Evolutionary conservation across 1,139 yeast species (phyloP).

Genomic region (Lodderomyces theae): DNA sequence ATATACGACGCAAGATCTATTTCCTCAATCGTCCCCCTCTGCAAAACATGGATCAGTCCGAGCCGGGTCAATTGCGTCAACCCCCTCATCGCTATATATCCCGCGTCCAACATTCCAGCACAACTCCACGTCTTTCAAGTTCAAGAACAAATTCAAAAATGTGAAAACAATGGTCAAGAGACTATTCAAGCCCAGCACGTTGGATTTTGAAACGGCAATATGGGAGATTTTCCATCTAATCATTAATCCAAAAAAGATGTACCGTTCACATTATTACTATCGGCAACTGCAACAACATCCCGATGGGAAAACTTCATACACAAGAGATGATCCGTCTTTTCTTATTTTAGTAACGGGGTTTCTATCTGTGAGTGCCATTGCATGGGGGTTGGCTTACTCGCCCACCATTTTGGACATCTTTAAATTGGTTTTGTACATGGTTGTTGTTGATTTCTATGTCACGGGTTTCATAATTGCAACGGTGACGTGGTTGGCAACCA

Average conservation of each 20-base stretch:
- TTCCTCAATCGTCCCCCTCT: slow-evolving; percentile 24
- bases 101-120: slow-evolving; percentile 11
- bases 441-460: slow-evolving; percentile 76
- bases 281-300: slow-evolving; percentile 27
- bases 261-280: slow-evolving; percentile 77
- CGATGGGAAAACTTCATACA: slow-evolving; percentile 47
- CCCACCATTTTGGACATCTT: slow-evolving; percentile 60
- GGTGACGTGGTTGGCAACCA: slow-evolving; percentile 68
- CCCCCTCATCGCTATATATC: slow-evolving; percentile 18
- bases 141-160: slow-evolving; percentile 14
- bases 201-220: slow-evolving; percentile 87
- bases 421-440: slow-evolving; percentile 73
- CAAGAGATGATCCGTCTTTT: slow-evolving; percentile 91
- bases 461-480: slow-evolving; percentile 71
- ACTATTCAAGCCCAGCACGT: slow-evolving; percentile 69
- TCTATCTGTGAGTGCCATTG: slow-evolving; percentile 70
- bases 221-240: slow-evolving; percentile 85
- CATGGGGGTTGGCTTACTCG: slow-evolving; percentile 86
- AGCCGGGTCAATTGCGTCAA: slow-evolving; percentile 24
- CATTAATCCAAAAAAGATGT: slow-evolving; percentile 75
- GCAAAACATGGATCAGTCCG: slow-evolving; percentile 10
- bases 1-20: slow-evolving; percentile 38
- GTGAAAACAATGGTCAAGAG: slow-evolving; percentile 33
- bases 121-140: slow-evolving; percentile 1
- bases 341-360: slow-evolving; percentile 66